Evolutionary conservation across 805 yeast genomes (phyloP).

Genomic region (Teunomyces barrocoloradensis): DNA sequence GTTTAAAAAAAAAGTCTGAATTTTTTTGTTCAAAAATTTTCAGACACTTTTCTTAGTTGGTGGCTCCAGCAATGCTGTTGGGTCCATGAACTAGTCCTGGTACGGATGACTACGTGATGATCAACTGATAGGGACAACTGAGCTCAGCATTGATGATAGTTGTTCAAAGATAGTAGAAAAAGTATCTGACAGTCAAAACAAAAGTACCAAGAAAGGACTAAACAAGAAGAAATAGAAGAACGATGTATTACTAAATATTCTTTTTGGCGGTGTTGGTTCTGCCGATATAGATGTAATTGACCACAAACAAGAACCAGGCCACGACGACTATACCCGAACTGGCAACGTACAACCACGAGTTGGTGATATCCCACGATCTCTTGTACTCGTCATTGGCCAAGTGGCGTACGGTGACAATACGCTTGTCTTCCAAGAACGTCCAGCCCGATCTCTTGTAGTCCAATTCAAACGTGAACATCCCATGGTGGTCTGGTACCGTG

Average conservation of each 20-base stretch:
- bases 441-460: slow-evolving; percentile 79
- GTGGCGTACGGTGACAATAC: slow-evolving; percentile 83
- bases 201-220: background rate
- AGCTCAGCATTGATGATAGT: slow-evolving; percentile 16
- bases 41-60: background rate
- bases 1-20: background rate
- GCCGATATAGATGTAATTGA: slow-evolving; percentile 52
- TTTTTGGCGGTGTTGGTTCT: slow-evolving; percentile 27
- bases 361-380: slow-evolving; percentile 89
- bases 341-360: slow-evolving; percentile 87
- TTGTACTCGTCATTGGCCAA: slow-evolving; percentile 93
- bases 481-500: slow-evolving; percentile 91
- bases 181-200: slow-evolving; percentile 8
- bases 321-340: slow-evolving; percentile 65
- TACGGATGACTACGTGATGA: slow-evolving; percentile 12
- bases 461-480: slow-evolving; percentile 83
- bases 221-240: too few species aligned
- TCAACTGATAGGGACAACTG: slow-evolving; percentile 19
- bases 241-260: slow-evolving; percentile 12
- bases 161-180: slow-evolving; percentile 16
- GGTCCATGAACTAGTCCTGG: background rate
- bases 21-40: background rate
- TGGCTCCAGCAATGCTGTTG: background rate
- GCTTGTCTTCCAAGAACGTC: slow-evolving; percentile 61
- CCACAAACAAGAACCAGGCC: slow-evolving; percentile 78